Percentiles rank a stretch among this genome's conserved stretches.
These are phyloP conservation scores for Suhomyces canberraensis DNA, from an alignment of 805 yeast genomes.

Conservation along the genomic window DNA sequence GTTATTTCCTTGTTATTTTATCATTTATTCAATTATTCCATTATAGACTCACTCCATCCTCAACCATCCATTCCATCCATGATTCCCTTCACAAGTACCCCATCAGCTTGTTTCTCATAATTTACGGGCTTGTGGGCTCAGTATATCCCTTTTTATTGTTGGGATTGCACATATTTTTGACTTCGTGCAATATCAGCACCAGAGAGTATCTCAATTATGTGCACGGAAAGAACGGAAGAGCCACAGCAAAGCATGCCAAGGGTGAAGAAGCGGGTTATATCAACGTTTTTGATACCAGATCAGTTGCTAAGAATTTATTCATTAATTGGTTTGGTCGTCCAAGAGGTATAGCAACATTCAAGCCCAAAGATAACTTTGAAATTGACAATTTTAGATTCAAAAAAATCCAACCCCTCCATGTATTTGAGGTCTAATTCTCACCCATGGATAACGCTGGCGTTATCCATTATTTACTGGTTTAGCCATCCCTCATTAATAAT, in stretches of 20 bases:
- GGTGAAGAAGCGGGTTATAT: conserved; percentile 13
- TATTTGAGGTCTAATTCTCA: conserved; percentile 2
- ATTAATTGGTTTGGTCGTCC: conserved; percentile 38
- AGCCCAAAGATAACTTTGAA: conserved; percentile 15
- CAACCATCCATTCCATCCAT: conserved; percentile 23
- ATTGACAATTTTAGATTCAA: conserved; percentile 26
- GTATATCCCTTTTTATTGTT: conserved; percentile 57
- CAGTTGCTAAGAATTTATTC: conserved; percentile 26
- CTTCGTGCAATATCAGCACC: conserved; percentile 62
- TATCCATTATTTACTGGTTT: too few relatives aligned
- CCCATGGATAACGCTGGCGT: neutral
- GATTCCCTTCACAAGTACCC: conserved; percentile 23
- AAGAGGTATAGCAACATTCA: conserved; percentile 19
- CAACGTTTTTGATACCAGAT: conserved; percentile 28
- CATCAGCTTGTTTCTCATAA: conserved; percentile 48
- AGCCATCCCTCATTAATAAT: too few relatives aligned
- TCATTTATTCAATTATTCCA: conserved; percentile 22
- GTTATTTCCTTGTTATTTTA: conserved; percentile 17
- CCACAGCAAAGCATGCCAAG: conserved; percentile 4
- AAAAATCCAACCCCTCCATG: conserved; percentile 19
- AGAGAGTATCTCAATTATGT: conserved; percentile 61
- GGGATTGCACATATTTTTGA: conserved; percentile 51
- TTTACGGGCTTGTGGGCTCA: conserved; percentile 45
- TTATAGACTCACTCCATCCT: conserved; percentile 20
- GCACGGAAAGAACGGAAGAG: conserved; percentile 25